phyloP scores from a whole-genome alignment of 345 rosid genomes.

The Cardiospermum halicacabum region DNA sequence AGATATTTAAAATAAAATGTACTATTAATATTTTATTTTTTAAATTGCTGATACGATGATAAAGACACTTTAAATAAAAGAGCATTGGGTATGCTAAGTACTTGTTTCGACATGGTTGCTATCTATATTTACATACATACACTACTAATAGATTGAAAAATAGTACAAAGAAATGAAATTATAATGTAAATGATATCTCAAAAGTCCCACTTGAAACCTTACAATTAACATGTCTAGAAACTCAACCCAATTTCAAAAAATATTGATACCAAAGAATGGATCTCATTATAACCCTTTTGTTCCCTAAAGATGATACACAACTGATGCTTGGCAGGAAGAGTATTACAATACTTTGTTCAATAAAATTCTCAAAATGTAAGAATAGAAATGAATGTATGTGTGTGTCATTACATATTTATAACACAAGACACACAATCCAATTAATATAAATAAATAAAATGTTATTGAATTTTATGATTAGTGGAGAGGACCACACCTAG shows the following conservation, averaged over 20 bases:
- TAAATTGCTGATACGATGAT: no score
- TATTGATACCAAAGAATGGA: background rate
- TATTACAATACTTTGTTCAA: background rate
- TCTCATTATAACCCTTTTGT: slow-evolving; percentile 1
- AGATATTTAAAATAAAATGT: no score
- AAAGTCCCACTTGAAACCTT: background rate
- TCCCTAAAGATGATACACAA: slow-evolving; percentile 25
- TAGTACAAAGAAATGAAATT: background rate
- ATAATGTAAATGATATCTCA: background rate
- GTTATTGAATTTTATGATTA: background rate
- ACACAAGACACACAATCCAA: no score
- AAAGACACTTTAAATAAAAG: no score
- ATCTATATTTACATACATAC: background rate
- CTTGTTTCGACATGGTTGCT: no score
- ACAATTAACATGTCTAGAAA: background rate
- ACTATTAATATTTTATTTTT: no score
- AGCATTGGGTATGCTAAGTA: no score
- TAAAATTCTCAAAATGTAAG: slow-evolving; percentile 5
- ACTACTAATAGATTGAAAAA: background rate
- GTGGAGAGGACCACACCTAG: background rate
- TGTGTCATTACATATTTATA: no score
- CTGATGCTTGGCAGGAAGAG: background rate
- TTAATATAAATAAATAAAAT: no score
- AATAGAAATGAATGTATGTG: no score
- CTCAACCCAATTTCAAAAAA: slow-evolving; percentile 1